Percentiles rank a stretch among this genome's conserved stretches.
phyloP scores from a whole-genome alignment of 371 early-diverging fungal genomes.

The Dichotomocladium elegans region DNA sequence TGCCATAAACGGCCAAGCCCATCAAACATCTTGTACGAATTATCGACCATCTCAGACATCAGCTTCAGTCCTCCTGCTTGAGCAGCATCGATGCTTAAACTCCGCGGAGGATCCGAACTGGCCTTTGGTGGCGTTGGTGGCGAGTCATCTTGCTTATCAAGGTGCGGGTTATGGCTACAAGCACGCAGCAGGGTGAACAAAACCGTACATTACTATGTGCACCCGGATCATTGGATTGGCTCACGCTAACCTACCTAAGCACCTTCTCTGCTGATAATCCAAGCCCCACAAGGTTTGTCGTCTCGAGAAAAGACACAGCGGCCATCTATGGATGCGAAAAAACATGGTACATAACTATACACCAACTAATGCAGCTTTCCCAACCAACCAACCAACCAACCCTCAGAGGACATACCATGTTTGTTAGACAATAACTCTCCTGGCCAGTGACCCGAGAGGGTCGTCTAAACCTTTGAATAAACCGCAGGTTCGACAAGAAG shows the following conservation, averaged over 20 bases:
- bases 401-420: constrained; percentile 30
- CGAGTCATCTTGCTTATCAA: too few relatives aligned
- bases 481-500: constrained; percentile 59
- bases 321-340: constrained; percentile 27
- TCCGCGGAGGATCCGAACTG: background rate
- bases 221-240: too few relatives aligned
- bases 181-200: too few relatives aligned
- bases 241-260: too few relatives aligned
- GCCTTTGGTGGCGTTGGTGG: background rate
- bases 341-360: background rate
- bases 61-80: constrained; percentile 31
- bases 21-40: constrained; percentile 40
- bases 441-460: constrained; percentile 43
- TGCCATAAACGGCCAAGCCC: constrained; percentile 47
- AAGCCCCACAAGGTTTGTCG: constrained; percentile 41
- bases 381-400: too few relatives aligned
- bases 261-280: constrained; percentile 47
- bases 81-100: constrained; percentile 1
- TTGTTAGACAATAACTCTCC: constrained; percentile 51
- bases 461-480: constrained; percentile 50
- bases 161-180: too few relatives aligned
- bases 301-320: constrained; percentile 41
- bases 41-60: constrained; percentile 41
- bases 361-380: background rate
- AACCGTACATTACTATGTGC: too few relatives aligned